phyloP scores from a whole-genome alignment of 2,329 filamentous ascomycete genomes.

The Macrophomina pseudophaseolina region DNA sequence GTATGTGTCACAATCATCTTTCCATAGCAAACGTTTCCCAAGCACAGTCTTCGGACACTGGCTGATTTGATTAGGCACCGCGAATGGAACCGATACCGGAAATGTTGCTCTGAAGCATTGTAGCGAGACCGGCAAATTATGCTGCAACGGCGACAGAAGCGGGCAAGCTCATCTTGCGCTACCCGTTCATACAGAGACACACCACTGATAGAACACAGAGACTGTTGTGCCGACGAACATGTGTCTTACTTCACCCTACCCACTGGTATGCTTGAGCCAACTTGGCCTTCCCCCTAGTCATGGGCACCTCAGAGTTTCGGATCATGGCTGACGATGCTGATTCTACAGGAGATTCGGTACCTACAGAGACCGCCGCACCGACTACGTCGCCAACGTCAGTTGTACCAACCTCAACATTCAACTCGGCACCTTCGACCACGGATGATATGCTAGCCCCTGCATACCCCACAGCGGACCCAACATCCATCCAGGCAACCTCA shows the following conservation, averaged over 20 bases:
- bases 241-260: neutral
- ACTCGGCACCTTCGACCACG: neutral
- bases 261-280: neutral
- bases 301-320: too few species aligned
- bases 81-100: conserved; percentile 26
- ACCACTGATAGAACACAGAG: conserved; percentile 25
- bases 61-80: neutral
- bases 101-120: conserved; percentile 33
- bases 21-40: neutral
- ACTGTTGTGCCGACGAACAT: conserved; percentile 27
- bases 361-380: too few species aligned
- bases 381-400: too few species aligned
- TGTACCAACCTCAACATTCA: neutral
- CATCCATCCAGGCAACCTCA: neutral
- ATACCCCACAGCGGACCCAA: neutral
- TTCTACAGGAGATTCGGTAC: too few species aligned
- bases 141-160: conserved; percentile 30
- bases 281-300: neutral
- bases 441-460: neutral
- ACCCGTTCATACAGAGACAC: neutral
- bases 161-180: conserved; percentile 25
- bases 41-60: neutral
- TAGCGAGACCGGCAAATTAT: conserved; percentile 29
- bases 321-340: too few species aligned
- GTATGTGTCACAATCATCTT: conserved; percentile 25